Evolutionary conservation across 768 basidiomycete species (phyloP).

Genomic region (Amanita molliuscula): DNA sequence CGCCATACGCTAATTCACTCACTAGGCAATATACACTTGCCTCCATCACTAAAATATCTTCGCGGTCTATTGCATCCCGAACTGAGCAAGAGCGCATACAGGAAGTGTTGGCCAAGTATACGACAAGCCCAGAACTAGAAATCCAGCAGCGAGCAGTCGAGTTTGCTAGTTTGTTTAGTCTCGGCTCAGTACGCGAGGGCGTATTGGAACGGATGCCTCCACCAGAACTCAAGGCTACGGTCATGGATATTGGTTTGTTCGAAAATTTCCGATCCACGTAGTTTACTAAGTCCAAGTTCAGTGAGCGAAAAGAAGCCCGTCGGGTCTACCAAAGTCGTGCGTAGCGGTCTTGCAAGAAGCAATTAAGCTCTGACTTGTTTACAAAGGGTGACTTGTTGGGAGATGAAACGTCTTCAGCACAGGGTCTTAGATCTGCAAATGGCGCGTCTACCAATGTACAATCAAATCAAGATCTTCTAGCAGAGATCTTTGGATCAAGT

Average conservation of each 20-base stretch:
- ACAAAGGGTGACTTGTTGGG: slow-evolving; percentile 67
- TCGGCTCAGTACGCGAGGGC: slow-evolving; percentile 69
- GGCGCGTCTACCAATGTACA: slow-evolving; percentile 34
- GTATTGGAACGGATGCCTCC: slow-evolving; percentile 99
- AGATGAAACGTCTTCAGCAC: slow-evolving; percentile 48
- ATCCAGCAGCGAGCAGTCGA: slow-evolving; percentile 95
- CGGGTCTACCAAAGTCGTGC: slow-evolving; percentile 78
- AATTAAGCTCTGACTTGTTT: slow-evolving; percentile 2
- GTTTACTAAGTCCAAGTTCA: slow-evolving; percentile 18
- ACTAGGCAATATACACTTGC: slow-evolving; percentile 89
- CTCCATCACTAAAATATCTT: slow-evolving; percentile 81
- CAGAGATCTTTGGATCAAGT: slow-evolving; percentile 78
- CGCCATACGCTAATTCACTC: slow-evolving; percentile 88
- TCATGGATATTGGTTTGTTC: slow-evolving; percentile 78
- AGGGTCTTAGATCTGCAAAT: slow-evolving; percentile 23
- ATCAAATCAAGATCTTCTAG: slow-evolving; percentile 79
- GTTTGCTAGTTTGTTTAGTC: slow-evolving; percentile 75
- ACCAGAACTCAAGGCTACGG: slow-evolving; percentile 94
- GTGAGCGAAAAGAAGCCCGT: slow-evolving; percentile 96
- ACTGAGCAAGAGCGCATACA: slow-evolving; percentile 72
- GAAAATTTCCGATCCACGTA: background rate
- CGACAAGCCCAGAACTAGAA: slow-evolving; percentile 86
- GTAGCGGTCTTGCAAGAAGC: slow-evolving; percentile 23
- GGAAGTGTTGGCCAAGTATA: slow-evolving; percentile 69
- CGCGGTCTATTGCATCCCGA: slow-evolving; percentile 57